Percentiles rank a stretch among this genome's conserved stretches.
phyloP scores from a whole-genome alignment of 805 yeast species.

The Candida anglica region DNA sequence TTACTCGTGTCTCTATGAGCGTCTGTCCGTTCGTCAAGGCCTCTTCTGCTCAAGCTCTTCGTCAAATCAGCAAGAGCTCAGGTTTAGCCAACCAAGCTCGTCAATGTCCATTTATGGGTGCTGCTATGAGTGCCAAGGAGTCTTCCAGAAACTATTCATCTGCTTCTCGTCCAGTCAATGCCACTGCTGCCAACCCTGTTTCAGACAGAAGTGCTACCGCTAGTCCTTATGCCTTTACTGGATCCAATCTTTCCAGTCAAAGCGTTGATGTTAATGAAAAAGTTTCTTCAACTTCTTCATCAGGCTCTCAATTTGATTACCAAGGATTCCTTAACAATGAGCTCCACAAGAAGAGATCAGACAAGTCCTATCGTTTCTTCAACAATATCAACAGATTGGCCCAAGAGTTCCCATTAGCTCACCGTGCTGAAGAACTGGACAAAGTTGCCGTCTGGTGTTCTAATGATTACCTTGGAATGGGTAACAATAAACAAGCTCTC shows the following conservation, averaged over 20 bases:
- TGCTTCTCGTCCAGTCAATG: conserved; percentile 42
- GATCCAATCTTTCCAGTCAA: conserved; percentile 20
- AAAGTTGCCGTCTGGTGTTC: conserved; percentile 99
- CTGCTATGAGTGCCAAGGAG: conserved; percentile 53
- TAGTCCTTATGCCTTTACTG: conserved; percentile 29
- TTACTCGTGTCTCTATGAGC: conserved; percentile 70
- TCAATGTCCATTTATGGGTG: conserved; percentile 88
- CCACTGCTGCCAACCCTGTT: conserved; percentile 41
- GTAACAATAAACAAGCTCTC: conserved; percentile 70
- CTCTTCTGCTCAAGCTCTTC: conserved; percentile 55
- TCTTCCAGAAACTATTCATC: conserved; percentile 41
- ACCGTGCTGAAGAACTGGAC: conserved; percentile 66
- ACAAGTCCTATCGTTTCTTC: conserved; percentile 92
- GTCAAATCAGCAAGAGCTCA: conserved; percentile 45
- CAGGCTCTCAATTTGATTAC: conserved; percentile 64
- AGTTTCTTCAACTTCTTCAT: conserved; percentile 23
- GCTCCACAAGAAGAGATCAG: conserved; percentile 69
- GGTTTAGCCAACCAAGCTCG: conserved; percentile 56
- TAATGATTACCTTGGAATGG: conserved; percentile 95
- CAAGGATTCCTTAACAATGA: conserved; percentile 65
- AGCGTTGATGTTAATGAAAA: conserved; percentile 17
- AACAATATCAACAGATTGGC: conserved; percentile 97
- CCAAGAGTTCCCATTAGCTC: conserved; percentile 90
- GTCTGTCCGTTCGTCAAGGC: conserved; percentile 82
- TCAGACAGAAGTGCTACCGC: conserved; percentile 26